phyloP scores from a whole-genome alignment of 2,329 filamentous ascomycete species.

The Aspergillus sp. region DNA sequence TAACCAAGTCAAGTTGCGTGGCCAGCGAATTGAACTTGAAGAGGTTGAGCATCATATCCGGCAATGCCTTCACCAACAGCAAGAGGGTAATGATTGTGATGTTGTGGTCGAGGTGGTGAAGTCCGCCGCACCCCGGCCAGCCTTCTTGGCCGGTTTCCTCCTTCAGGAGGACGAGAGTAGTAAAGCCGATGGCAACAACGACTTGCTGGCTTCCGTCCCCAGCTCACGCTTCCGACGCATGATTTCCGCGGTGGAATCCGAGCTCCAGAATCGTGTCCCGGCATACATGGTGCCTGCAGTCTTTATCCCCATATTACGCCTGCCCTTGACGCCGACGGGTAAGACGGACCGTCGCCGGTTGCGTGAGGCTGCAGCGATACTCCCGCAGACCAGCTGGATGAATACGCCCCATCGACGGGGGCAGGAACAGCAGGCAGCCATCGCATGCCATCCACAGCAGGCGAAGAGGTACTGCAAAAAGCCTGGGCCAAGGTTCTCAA shows the following conservation, averaged over 20 bases:
- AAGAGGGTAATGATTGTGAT: neutral
- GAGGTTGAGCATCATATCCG: neutral
- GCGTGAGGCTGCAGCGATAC: neutral
- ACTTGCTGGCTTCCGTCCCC: neutral
- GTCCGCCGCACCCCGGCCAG: neutral
- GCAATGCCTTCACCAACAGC: neutral
- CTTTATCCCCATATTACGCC: neutral
- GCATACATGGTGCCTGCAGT: neutral
- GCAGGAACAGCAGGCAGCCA: neutral
- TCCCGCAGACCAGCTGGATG: neutral
- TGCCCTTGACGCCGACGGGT: neutral
- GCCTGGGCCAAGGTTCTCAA: neutral
- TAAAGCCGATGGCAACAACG: neutral
- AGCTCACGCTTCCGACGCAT: neutral
- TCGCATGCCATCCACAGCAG: neutral
- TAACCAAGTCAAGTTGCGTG: neutral
- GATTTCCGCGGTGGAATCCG: neutral
- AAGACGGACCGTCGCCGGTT: neutral
- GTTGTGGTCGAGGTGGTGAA: neutral
- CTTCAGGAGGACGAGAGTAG: neutral
- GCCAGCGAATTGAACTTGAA: neutral
- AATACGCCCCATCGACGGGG: neutral
- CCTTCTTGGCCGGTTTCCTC: neutral
- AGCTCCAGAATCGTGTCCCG: neutral
- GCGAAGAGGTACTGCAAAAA: neutral